Evolutionary conservation across 768 basidiomycete genomes (phyloP).

Genomic region (Naganishia friedmannii): DNA sequence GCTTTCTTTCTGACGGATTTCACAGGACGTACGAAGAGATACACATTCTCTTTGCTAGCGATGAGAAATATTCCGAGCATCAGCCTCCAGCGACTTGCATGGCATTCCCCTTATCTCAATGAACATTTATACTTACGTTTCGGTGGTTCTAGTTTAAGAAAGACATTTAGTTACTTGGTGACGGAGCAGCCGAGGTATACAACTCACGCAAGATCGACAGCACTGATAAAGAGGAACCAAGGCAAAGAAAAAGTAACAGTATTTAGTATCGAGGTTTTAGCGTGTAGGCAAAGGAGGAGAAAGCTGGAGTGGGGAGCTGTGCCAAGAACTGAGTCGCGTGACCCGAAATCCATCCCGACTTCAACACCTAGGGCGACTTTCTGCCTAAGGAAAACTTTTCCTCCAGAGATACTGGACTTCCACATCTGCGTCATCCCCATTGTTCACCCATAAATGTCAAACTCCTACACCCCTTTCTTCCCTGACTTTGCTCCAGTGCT

Average conservation of each 20-base stretch:
- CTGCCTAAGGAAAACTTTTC: too few species aligned
- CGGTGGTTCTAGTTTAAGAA: slow-evolving; percentile 8
- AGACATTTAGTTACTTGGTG: slow-evolving; percentile 1
- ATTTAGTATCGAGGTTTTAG: slow-evolving; percentile 8
- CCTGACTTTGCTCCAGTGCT: too few species aligned
- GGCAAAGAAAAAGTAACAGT: not conserved
- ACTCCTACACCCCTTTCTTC: too few species aligned
- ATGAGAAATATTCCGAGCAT: slow-evolving; percentile 19
- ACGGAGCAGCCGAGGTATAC: not conserved
- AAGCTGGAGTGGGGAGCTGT: not conserved
- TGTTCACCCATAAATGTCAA: too few species aligned
- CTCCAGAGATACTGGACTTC: too few species aligned
- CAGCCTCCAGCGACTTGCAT: not conserved
- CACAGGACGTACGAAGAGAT: slow-evolving; percentile 68
- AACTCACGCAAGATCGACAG: slow-evolving; percentile 49
- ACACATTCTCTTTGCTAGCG: slow-evolving; percentile 75
- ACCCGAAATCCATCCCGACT: not conserved
- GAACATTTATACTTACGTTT: not conserved
- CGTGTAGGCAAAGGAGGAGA: not conserved
- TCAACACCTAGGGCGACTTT: not conserved
- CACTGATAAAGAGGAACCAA: slow-evolving; percentile 32
- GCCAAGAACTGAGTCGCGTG: not conserved
- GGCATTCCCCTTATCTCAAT: not conserved
- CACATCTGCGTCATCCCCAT: too few species aligned
- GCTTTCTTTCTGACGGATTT: too few species aligned